These are phyloP conservation scores for Yamadazyma siamensis DNA, from an alignment of 1,139 yeast genomes.

Conservation along the genomic window DNA sequence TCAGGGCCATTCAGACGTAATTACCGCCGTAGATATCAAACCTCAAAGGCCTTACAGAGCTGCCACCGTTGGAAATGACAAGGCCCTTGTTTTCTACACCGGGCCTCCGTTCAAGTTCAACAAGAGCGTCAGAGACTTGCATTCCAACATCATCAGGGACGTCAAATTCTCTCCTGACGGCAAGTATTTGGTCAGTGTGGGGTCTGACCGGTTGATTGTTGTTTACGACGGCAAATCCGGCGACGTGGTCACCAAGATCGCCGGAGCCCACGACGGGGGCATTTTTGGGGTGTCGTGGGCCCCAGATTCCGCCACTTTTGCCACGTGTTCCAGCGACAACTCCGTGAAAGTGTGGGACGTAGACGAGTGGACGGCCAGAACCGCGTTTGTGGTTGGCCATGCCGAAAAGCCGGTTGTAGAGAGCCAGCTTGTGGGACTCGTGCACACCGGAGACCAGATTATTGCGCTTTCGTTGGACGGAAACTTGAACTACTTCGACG, in stretches of 20 bases:
- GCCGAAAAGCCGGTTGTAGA: slow-evolving; percentile 33
- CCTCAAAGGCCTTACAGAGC: slow-evolving; percentile 93
- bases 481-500: slow-evolving; percentile 58
- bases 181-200: slow-evolving; percentile 70
- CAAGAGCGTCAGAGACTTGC: slow-evolving; percentile 68
- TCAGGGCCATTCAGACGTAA: slow-evolving; percentile 84
- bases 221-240: slow-evolving; percentile 89
- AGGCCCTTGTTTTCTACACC: slow-evolving; percentile 74
- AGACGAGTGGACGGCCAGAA: slow-evolving; percentile 17
- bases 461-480: slow-evolving; percentile 75
- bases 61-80: slow-evolving; percentile 89
- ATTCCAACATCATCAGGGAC: slow-evolving; percentile 75
- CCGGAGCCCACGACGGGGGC: slow-evolving; percentile 70
- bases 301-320: slow-evolving; percentile 54
- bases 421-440: slow-evolving; percentile 80
- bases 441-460: slow-evolving; percentile 56
- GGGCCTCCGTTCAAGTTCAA: slow-evolving; percentile 95
- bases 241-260: slow-evolving; percentile 56
- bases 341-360: slow-evolving; percentile 64
- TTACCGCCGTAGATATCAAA: slow-evolving; percentile 81
- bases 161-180: slow-evolving; percentile 83
- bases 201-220: slow-evolving; percentile 76
- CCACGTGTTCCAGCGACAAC: slow-evolving; percentile 84
- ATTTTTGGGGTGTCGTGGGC: slow-evolving; percentile 77
- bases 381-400: slow-evolving; percentile 46